Base-by-base conservation (phyloP, 2,329 filamentous ascomycete genomes). In the Curvularia sp. region DNA sequence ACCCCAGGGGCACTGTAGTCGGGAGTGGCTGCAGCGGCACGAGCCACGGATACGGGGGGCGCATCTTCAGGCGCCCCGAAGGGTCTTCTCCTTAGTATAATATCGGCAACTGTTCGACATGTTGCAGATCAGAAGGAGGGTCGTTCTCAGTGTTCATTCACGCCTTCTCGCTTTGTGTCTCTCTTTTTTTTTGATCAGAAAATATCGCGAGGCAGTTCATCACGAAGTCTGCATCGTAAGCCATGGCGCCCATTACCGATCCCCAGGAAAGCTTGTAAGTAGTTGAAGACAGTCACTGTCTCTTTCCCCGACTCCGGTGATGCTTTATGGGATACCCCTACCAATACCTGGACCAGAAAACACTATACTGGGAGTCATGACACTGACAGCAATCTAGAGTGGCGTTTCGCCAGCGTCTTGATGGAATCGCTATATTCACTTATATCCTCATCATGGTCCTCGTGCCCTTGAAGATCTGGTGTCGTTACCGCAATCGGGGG, bases 391-490 rank as follows among this genome's bases (percentile, higher is more conserved):
- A 22, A 5, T 15, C 39, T 42, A 58, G 56, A 22, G 53, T 50
- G 18, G 54, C 62, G 4, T 68, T 62, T 49, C 62, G 56, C 31
- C 54, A 30, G 18, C 65, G 66, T 51, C 61, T 67, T 6, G 66
- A 67, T 65, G 68, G 68, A 47, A 62, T 64, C 4, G 60, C 63
- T 15, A 59, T 57, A 26, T 57, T 66, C 9, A 71, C 68, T 9
- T 71, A 70, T 30, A 49, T 59, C 18, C 42, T 71, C 15, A 55
- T 67, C 26, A 70, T 68, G 63, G 9, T 67, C 5, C 43, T 71
- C 5, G 68, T 71, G 7, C 68, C 68, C 13, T 47, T 70, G 22
- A 71, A 69, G 33, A 49, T 71, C 6, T 71, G 58, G 55, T 70
- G 68, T 39, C 53, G 67, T 13, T 65, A 62, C 53, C 51, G 57